Conservation (phyloP, 169 alveolate species). For the Babesia ovis region DNA sequence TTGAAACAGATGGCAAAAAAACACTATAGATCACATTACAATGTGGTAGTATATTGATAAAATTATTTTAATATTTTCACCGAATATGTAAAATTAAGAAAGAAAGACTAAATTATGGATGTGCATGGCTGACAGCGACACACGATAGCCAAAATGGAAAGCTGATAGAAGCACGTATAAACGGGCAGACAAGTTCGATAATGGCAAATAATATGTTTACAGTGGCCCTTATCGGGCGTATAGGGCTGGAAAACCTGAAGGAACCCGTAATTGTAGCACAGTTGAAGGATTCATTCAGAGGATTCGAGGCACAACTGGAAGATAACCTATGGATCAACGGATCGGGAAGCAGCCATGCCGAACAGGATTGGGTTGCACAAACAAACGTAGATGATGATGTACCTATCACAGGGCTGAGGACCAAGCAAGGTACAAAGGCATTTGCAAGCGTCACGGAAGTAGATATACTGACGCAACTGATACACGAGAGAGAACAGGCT, state of each 20-base stretch:
- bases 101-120: too few species aligned
- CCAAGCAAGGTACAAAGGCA: background rate
- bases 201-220: slow-evolving; percentile 49
- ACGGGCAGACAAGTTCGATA: background rate
- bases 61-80: too few species aligned
- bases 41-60: too few species aligned
- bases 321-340: slow-evolving; percentile 2
- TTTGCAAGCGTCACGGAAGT: slow-evolving; percentile 4
- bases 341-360: background rate
- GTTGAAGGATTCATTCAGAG: slow-evolving; percentile 20
- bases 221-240: slow-evolving; percentile 34
- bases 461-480: slow-evolving; percentile 15
- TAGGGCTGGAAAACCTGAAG: slow-evolving; percentile 53
- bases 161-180: background rate
- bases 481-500: background rate
- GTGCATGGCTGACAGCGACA: background rate
- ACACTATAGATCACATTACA: too few species aligned
- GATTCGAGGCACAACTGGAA: slow-evolving; percentile 11
- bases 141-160: background rate
- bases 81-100: too few species aligned
- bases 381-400: background rate
- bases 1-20: too few species aligned
- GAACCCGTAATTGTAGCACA: slow-evolving; percentile 21
- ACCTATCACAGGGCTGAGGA: background rate
- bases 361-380: background rate